Conservation (phyloP, 164 flowering plant species). For the Chloranthus sessilifolius region DNA sequence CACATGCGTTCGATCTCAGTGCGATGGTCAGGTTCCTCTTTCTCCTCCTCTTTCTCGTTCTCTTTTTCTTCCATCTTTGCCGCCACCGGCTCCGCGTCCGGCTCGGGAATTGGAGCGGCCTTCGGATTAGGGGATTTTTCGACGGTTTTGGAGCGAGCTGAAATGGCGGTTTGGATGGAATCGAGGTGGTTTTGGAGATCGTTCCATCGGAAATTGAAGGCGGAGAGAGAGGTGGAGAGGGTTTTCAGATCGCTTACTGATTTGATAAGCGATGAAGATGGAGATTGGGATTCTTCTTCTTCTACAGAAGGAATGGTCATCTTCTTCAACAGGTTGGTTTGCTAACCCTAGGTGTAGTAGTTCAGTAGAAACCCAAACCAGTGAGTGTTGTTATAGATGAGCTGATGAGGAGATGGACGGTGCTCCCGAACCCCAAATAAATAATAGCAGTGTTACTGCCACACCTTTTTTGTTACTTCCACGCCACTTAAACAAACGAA, state of each 20-base stretch:
- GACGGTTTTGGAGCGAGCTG: conserved; percentile 8
- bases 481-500: no score
- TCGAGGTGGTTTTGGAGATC: conserved; percentile 41
- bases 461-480: no score
- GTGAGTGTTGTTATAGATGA: not conserved
- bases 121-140: no score
- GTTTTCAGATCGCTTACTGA: conserved; percentile 19
- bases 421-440: no score
- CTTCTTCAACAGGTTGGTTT: not conserved
- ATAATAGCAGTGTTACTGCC: no score
- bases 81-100: not conserved
- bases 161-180: conserved; percentile 25
- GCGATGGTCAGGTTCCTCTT: not conserved
- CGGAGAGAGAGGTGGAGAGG: conserved; percentile 28
- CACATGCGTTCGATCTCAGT: conserved; percentile 32
- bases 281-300: not conserved
- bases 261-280: not conserved
- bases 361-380: no score
- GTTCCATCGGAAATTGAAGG: conserved; percentile 30
- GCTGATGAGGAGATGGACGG: not conserved
- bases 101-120: not conserved
- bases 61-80: not conserved
- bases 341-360: not conserved
- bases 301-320: not conserved
- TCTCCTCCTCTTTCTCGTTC: not conserved